These are phyloP conservation scores for Saccharomycopsis selenospora DNA, from an alignment of 805 yeast genomes.

Conservation along the genomic window DNA sequence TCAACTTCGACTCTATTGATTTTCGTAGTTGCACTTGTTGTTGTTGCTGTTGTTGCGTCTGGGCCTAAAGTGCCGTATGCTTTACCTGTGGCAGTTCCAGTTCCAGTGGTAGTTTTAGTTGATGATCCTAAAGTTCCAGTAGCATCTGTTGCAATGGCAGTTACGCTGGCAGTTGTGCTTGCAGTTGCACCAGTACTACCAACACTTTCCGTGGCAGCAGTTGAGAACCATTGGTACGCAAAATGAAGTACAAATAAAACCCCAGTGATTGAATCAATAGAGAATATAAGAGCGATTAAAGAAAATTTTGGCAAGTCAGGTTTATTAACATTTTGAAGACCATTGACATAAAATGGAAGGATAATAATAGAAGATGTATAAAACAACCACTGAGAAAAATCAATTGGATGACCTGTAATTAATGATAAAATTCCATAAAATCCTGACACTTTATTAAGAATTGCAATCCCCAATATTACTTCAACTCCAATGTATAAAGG, in stretches of 20 bases:
- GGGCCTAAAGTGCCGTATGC: too few relatives aligned
- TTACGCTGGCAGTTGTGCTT: conserved; percentile 2
- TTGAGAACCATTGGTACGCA: conserved; percentile 64
- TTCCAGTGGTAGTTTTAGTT: not conserved
- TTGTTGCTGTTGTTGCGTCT: conserved; percentile 7
- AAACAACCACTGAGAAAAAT: conserved; percentile 73
- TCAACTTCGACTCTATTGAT: conserved; percentile 30
- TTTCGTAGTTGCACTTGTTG: conserved; percentile 24
- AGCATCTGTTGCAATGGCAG: conserved; percentile 6
- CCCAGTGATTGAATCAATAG: conserved; percentile 61
- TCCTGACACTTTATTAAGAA: conserved; percentile 85
- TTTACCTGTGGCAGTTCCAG: not conserved
- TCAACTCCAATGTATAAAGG: conserved; percentile 90
- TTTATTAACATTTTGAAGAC: conserved; percentile 41
- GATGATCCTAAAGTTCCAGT: not conserved
- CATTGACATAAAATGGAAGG: conserved; percentile 59
- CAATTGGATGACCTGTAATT: conserved; percentile 83
- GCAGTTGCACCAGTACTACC: conserved; percentile 15
- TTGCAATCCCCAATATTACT: conserved; percentile 61
- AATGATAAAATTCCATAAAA: conserved; percentile 78
- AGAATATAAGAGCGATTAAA: conserved; percentile 53
- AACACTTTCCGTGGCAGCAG: conserved; percentile 22
- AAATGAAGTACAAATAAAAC: conserved; percentile 68
- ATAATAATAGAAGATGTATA: conserved; percentile 58
- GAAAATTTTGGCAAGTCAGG: conserved; percentile 58